Conservation (phyloP, 148 eudicot species). For the Vaccinium myrtillus region DNA sequence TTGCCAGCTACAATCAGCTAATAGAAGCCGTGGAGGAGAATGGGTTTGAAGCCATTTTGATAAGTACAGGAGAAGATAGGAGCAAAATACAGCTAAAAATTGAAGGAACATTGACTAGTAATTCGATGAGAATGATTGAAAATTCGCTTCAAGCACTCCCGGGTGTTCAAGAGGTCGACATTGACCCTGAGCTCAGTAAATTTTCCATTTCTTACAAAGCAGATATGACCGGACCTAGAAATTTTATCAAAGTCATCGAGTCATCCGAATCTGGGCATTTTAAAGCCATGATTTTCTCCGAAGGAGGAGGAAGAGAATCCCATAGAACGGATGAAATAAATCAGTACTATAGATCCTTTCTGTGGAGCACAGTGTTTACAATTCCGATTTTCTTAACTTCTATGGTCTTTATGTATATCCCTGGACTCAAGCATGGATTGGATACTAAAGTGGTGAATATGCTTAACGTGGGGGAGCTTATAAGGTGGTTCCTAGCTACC, state of each 20-base stretch:
- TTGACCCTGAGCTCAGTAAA: slow-evolving; percentile 47
- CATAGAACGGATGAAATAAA: slow-evolving; percentile 59
- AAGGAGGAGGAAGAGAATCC: slow-evolving; percentile 60
- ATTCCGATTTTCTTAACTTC: slow-evolving; percentile 78
- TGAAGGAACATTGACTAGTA: slow-evolving; percentile 49
- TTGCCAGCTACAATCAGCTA: slow-evolving; percentile 43
- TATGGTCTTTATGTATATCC: slow-evolving; percentile 93
- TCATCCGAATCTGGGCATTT: slow-evolving; percentile 52
- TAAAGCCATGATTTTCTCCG: slow-evolving; percentile 71
- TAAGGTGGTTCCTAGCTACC: slow-evolving; percentile 83
- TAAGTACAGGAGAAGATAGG: slow-evolving; percentile 71
- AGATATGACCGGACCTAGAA: slow-evolving; percentile 76
- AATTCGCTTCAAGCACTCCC: slow-evolving; percentile 68
- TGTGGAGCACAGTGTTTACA: slow-evolving; percentile 88
- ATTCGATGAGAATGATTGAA: slow-evolving; percentile 46
- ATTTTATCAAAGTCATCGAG: slow-evolving; percentile 66
- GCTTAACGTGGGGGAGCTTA: slow-evolving; percentile 64
- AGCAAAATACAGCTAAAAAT: slow-evolving; percentile 63
- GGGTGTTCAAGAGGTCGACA: slow-evolving; percentile 60
- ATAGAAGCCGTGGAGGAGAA: slow-evolving; percentile 56
- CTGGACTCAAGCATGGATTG: slow-evolving; percentile 56
- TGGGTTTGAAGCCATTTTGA: slow-evolving; percentile 73
- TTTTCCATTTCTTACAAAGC: slow-evolving; percentile 67
- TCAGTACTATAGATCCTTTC: slow-evolving; percentile 52
- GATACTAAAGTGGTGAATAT: slow-evolving; percentile 67